Percentiles rank a stretch among this genome's conserved stretches.
Evolutionary conservation across 495 filamentous ascomycete genomes (phyloP).

Genomic region (Amphirosellinia nigrospora): DNA sequence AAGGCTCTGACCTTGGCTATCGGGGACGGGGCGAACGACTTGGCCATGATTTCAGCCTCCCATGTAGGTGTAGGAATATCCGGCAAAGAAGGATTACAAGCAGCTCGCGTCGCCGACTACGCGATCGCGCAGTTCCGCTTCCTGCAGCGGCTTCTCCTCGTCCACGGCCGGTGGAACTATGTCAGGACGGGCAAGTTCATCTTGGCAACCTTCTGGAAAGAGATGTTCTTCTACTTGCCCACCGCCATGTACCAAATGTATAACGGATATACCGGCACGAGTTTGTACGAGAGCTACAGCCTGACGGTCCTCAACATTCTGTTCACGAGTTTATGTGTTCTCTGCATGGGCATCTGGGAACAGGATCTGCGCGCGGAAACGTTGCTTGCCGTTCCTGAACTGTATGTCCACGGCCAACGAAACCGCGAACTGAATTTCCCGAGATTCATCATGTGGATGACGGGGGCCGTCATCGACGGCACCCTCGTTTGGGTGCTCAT

Average conservation of each 20-base stretch:
- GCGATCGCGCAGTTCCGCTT: conserved; percentile 92
- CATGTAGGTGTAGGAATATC: conserved; percentile 93
- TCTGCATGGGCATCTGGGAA: conserved; percentile 86
- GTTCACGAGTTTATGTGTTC: conserved; percentile 88
- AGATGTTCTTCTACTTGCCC: conserved; percentile 78
- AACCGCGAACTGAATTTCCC: conserved; percentile 77
- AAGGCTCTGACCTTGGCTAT: conserved; percentile 86
- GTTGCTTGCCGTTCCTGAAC: conserved; percentile 83
- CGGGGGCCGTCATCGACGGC: conserved; percentile 75
- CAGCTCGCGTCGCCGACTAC: conserved; percentile 88
- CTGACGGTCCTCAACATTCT: conserved; percentile 91
- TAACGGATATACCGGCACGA: conserved; percentile 87
- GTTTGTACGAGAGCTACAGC: conserved; percentile 82
- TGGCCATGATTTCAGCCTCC: conserved; percentile 94
- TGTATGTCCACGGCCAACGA: conserved; percentile 81
- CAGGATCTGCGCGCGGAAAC: conserved; percentile 82
- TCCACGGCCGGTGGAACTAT: conserved; percentile 95
- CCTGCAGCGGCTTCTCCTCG: conserved; percentile 82
- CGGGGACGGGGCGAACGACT: conserved; percentile 91
- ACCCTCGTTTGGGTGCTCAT: conserved; percentile 77
- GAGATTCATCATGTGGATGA: conserved; percentile 79
- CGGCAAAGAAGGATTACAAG: conserved; percentile 88
- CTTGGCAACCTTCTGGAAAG: conserved; percentile 88
- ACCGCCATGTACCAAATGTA: conserved; percentile 87
- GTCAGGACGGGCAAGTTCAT: conserved; percentile 89